Evolutionary conservation across 2,329 filamentous ascomycete genomes (phyloP), one percentile per base, ranked within the genome.

Genomic region (Diplocarpon rosae): DNA sequence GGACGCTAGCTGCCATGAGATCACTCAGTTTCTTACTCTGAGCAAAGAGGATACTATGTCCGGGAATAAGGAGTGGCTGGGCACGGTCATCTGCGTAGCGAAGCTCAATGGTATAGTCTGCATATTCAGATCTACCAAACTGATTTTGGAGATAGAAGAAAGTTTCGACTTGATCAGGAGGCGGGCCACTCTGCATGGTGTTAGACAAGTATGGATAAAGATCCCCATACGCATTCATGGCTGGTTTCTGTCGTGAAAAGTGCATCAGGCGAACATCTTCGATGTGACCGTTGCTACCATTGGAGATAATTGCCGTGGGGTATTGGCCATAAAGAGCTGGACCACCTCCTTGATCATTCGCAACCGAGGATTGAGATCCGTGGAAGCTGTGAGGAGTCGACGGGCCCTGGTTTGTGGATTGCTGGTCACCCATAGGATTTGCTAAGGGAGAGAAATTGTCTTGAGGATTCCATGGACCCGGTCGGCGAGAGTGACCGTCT

Each of bases 331-430:
- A 59, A 45, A 59, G 57, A 28, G 52, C 38, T 20, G 50, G 49
- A 12, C 52, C 53, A 31, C 48, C 52, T 15, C 63, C 65, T 27
- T 63, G 65, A 11, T 72, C 69, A 32, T 69, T 70, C 13, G 63
- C 66, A 5, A 63, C 66, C 1, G 76, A 77, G 30, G 73, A 69
- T 48, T 78, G 76, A 2, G 77, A 80, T 30, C 71, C 76, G 44
- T 78, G 76, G 55, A 76, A 77, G 59, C 75, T 80, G 50, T 75
- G 75, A 3, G 75, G 72, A 1, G 75, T 77, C 1, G 71, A 69
- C 1, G 75, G 72, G 2, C 70, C 71, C 55, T 73, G 73, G 10
- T 52, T 39, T 46, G 36, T 53, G 40, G 11, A 53, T 50, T 30
- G 49, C 45, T 46, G 42, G 13, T 60, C 57, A 36, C 45, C 37